Evolutionary conservation across 306 rosid species (phyloP).

Genomic region (Cotoneaster glaucophyllus): DNA sequence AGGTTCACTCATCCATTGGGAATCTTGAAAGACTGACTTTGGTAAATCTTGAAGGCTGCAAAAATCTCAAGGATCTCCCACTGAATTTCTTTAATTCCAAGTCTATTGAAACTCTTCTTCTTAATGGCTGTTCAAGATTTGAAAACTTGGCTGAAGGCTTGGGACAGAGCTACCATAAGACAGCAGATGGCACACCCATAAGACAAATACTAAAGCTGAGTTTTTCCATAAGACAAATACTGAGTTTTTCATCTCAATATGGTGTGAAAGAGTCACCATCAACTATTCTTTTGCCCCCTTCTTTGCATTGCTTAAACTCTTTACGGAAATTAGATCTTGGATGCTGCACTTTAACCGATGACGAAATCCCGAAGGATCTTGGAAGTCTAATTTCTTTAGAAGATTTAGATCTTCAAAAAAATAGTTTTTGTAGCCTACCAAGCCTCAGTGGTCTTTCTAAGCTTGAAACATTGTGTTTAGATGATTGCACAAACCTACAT

Average conservation of each 20-base stretch:
- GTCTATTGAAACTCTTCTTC: neutral
- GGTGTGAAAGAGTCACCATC: neutral
- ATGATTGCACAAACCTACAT: neutral
- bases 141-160: neutral
- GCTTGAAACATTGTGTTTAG: neutral
- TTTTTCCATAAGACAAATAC: neutral
- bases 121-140: neutral
- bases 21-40: neutral
- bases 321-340: neutral
- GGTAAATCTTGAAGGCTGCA: neutral
- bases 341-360: neutral
- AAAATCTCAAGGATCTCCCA: neutral
- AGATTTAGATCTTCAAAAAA: neutral
- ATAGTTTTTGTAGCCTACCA: neutral
- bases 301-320: neutral
- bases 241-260: neutral
- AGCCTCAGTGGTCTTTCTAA: neutral
- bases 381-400: neutral
- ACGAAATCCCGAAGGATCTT: neutral
- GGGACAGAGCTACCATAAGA: neutral
- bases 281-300: neutral
- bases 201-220: neutral
- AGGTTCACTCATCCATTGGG: neutral
- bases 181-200: neutral
- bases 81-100: neutral